Conservation (phyloP, 164 flowering plant genomes). For the Saururus chinensis region DNA sequence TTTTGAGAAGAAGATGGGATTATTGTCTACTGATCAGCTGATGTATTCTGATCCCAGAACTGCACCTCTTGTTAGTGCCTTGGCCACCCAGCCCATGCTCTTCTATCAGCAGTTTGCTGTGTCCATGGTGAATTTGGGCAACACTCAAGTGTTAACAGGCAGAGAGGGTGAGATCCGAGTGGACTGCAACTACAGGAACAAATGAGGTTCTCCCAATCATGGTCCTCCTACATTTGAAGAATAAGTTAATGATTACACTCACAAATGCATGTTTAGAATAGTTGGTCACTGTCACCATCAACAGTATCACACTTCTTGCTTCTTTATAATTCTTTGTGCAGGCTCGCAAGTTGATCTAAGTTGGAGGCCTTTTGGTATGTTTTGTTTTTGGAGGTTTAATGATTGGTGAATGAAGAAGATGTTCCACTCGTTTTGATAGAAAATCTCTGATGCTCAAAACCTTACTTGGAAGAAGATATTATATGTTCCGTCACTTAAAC, state of each 20-base stretch:
- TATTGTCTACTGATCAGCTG: constrained; percentile 48
- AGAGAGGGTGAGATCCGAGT: constrained; percentile 52
- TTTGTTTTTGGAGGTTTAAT: too few species aligned
- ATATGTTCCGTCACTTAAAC: too few species aligned
- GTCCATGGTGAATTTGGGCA: constrained; percentile 73
- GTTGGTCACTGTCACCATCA: not conserved
- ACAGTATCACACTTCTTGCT: not conserved
- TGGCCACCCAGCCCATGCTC: constrained; percentile 23
- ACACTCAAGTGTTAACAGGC: constrained; percentile 36
- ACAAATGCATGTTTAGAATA: not conserved
- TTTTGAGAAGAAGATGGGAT: constrained; percentile 48
- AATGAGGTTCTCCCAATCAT: not conserved
- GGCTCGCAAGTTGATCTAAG: not conserved
- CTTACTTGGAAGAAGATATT: too few species aligned
- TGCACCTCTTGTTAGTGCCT: constrained; percentile 23
- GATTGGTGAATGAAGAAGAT: too few species aligned
- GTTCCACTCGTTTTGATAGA: too few species aligned
- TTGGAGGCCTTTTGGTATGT: not conserved
- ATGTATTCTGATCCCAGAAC: constrained; percentile 49
- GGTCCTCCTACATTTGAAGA: not conserved
- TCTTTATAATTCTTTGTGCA: not conserved
- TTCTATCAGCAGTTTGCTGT: constrained; percentile 49
- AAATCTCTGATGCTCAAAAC: too few species aligned
- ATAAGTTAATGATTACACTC: not conserved
- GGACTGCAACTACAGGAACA: constrained; percentile 46